Evolutionary conservation across 2,329 filamentous ascomycete species (phyloP), one percentile per base, ranked within the genome.

Genomic region (Curvularia spicifera): DNA sequence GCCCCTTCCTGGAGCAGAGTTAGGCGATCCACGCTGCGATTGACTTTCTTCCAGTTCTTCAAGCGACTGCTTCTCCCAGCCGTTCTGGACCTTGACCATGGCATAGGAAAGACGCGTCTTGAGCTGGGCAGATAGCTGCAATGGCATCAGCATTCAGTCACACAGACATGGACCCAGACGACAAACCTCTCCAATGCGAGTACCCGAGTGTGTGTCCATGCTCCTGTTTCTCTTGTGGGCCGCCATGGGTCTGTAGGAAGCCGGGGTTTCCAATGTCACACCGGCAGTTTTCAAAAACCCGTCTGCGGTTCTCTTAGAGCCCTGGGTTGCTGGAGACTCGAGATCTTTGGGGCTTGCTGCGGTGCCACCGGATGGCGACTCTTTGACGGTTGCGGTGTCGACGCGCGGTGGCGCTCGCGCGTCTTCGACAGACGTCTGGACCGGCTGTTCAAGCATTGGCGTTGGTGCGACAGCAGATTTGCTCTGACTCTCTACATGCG

Each of bases 41-140:
- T 90, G 86, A 40, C 91, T 79, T 46, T 85, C 86, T 77, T 94
- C 91, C 29, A 94, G 85, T 76, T 94, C 90, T 54, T 90, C 88
- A 57, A 95, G 86, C 18, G 87, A 87, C 63, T 89, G 87, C 49
- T 88, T 85, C 77, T 96, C 90, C 89, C 93, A 95, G 57, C 91
- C 92, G 72, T 96, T 88, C 63, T 78, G 91, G 40, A 97, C 90
- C 77, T 97, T 97, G 73, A 96, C 85, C 85, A 96, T 95, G 64
- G 94, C 94, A 76, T 97, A 97, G 6, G 92, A 91, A 28, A 98
- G 84, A 69, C 92, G 90, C 50, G 92, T 89, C 72, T 89, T 90
- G 51, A 98, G 84, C 72, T 94, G 90, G 53, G 88, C 86, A 40
- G 91, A 92, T 53, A 91, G 80, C 90, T 93, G 74, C 45, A 69